A percentile compares a stretch with the other conserved stretches of the same genome.
These are phyloP conservation scores for Calonectria pseudoturangicola DNA, from an alignment of 2,329 filamentous ascomycete genomes.

Conservation along the genomic window DNA sequence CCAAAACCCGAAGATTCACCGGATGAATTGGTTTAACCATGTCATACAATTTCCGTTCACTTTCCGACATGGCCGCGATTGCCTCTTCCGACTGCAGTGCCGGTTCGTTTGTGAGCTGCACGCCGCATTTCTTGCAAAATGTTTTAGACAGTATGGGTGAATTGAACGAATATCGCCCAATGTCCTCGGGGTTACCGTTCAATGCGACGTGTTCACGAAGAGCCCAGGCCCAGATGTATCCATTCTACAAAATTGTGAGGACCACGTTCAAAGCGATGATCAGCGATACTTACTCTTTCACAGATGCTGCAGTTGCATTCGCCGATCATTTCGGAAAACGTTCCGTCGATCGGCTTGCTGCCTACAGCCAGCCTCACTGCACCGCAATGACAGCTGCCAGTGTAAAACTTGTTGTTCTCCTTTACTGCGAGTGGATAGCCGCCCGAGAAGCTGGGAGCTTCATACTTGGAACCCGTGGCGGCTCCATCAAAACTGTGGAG, in stretches of 20 bases:
- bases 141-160: slow-evolving; percentile 59
- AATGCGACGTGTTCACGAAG: slow-evolving; percentile 62
- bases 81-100: slow-evolving; percentile 59
- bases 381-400: slow-evolving; percentile 73
- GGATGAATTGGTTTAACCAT: slow-evolving; percentile 47
- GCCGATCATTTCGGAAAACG: slow-evolving; percentile 53
- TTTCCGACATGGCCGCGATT: slow-evolving; percentile 57
- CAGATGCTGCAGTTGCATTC: slow-evolving; percentile 74
- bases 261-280: too few species aligned
- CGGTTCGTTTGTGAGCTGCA: slow-evolving; percentile 61
- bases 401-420: slow-evolving; percentile 64
- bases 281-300: slow-evolving; percentile 58
- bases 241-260: slow-evolving; percentile 59
- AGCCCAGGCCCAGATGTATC: slow-evolving; percentile 67
- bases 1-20: slow-evolving; percentile 62
- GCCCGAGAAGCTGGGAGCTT: slow-evolving; percentile 62
- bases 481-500: slow-evolving; percentile 59
- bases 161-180: slow-evolving; percentile 62
- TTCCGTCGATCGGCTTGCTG: slow-evolving; percentile 64
- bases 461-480: slow-evolving; percentile 57
- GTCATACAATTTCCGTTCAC: slow-evolving; percentile 45
- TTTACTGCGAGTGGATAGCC: slow-evolving; percentile 61
- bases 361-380: slow-evolving; percentile 66
- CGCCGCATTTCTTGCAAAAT: slow-evolving; percentile 70
- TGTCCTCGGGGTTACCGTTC: slow-evolving; percentile 61